Base-by-base conservation (phyloP, 1,284 basidiomycete species). In the Trametes polyzona region DNA sequence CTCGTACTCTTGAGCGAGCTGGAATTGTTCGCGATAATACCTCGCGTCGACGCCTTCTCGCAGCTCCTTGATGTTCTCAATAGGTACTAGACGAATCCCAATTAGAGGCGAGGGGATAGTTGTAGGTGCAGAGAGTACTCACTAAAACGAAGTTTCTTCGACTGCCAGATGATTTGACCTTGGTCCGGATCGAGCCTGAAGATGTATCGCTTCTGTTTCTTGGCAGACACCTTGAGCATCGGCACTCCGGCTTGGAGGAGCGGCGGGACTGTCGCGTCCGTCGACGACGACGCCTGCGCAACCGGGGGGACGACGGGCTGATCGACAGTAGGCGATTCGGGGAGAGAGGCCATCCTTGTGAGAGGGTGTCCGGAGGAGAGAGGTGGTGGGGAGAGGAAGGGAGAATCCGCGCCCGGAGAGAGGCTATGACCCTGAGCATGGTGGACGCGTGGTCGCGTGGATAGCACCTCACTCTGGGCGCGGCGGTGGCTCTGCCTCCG, bases 1-100 rank as follows among this genome's bases (percentile, higher is more conserved):
- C 67, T 90, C 83, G 65, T 82, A 81, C 46, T 84, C 78, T 51
- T 75, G 71, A 0, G 86, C 75, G 41, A 89, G 78, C 65, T 88
- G 86, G 67, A 92, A 88, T 61, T 91, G 88, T 44, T 88, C 82
- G 59, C 92, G 87, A 68, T 93, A 92, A 65, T 91, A 90, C 32
- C 89, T 78, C 26, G 93, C 86, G 59, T 92, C 83, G 10, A 84
- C 68, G 42, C 88, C 92, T 7, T 90, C 84, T 12, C 96, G 90
- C 9, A 99, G 84, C 69, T 98, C 96, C 61, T 95, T 91, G 71
- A 99, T 95, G 63, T 86, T 86, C 71, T 94, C 93, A 64, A 98
- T 90, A 3, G 92, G 89, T 53, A 97, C 95, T 93, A 68, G 23
- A 21, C 26, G 36, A 14, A 14, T 6, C n/a, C 6, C 17, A 11